These are phyloP conservation scores for Parmelia sp. DNA, from an alignment of 495 filamentous ascomycete species.

Conservation along the genomic window DNA sequence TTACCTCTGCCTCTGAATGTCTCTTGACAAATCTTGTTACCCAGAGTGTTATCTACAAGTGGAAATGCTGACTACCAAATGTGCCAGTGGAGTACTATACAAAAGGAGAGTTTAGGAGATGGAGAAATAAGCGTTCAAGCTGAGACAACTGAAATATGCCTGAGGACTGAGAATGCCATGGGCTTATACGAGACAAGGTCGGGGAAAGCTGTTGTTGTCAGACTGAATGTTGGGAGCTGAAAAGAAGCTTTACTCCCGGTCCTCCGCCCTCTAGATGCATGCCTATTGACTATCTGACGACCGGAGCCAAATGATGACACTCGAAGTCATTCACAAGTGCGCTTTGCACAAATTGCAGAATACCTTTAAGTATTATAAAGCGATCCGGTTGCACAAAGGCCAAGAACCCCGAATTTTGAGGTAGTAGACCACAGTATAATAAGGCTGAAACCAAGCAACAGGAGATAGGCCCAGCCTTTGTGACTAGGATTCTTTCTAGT, in stretches of 20 bases:
- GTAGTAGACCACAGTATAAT: background rate
- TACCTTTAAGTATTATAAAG: background rate
- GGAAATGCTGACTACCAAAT: no score
- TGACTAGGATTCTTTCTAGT: background rate
- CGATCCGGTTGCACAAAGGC: background rate
- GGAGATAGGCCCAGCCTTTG: background rate
- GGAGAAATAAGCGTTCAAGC: slow-evolving; percentile 22
- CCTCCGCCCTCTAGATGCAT: background rate
- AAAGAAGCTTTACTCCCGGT: background rate
- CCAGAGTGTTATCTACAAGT: no score
- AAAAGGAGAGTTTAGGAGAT: background rate
- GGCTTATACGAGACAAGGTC: slow-evolving; percentile 32
- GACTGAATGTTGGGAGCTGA: slow-evolving; percentile 18
- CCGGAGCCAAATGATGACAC: background rate
- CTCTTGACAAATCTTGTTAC: no score
- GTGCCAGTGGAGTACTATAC: slow-evolving; percentile 8
- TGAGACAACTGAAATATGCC: slow-evolving; percentile 24
- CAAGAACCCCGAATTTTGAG: background rate
- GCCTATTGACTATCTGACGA: background rate
- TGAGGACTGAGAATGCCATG: slow-evolving; percentile 30
- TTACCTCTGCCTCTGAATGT: no score
- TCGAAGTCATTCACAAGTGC: background rate
- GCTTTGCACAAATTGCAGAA: background rate
- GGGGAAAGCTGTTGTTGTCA: slow-evolving; percentile 25
- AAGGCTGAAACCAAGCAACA: background rate